These are phyloP conservation scores for Oemleria cerasiformis DNA, from an alignment of 306 rosid genomes.

Conservation along the genomic window DNA sequence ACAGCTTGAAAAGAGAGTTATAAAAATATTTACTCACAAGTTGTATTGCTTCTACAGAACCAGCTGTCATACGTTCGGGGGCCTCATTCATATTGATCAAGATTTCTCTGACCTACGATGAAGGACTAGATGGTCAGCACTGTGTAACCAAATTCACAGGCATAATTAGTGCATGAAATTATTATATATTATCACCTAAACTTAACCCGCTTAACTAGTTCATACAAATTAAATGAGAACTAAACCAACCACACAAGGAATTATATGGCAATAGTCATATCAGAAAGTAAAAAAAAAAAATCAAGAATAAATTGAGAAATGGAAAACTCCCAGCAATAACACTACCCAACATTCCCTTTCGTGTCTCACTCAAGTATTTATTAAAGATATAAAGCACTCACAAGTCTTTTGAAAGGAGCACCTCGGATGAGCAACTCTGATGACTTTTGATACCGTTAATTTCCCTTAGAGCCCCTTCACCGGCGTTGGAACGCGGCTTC, in stretches of 20 bases:
- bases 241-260: background rate
- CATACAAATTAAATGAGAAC: background rate
- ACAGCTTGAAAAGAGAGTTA: slow-evolving; percentile 3
- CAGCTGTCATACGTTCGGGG: slow-evolving; percentile 64
- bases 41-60: slow-evolving; percentile 66
- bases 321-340: too few species aligned
- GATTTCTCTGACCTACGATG: slow-evolving; percentile 57
- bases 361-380: too few species aligned
- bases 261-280: background rate
- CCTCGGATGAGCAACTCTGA: slow-evolving; percentile 49
- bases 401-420: slow-evolving; percentile 56
- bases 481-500: slow-evolving; percentile 46
- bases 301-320: too few species aligned
- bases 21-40: slow-evolving; percentile 51
- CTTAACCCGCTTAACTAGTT: too few species aligned
- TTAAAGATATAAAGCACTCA: too few species aligned
- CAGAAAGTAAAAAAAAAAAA: background rate
- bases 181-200: background rate
- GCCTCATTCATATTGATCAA: slow-evolving; percentile 32
- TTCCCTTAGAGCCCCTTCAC: slow-evolving; percentile 66
- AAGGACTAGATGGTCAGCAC: slow-evolving; percentile 6
- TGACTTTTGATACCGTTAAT: slow-evolving; percentile 58
- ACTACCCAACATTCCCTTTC: too few species aligned
- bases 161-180: slow-evolving; percentile 11
- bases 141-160: background rate